A percentile compares a stretch with the other conserved stretches of the same genome.
These are phyloP conservation scores for Heteromeles arbutifolia DNA, from an alignment of 306 rosid genomes.

Conservation along the genomic window DNA sequence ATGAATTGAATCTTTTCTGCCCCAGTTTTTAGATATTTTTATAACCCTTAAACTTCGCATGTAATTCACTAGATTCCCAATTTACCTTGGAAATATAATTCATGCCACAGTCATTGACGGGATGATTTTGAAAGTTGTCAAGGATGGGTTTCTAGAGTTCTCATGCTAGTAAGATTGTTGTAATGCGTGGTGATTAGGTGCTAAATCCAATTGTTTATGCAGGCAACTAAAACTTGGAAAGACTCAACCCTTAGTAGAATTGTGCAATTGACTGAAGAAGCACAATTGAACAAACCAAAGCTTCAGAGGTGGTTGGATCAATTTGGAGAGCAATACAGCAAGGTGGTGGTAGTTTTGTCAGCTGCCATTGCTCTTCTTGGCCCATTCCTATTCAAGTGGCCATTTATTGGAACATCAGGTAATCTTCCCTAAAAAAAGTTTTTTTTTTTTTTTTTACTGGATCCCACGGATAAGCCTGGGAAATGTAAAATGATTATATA, in stretches of 20 bases:
- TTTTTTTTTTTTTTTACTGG: not conserved
- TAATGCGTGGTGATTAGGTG: not conserved
- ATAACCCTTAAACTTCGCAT: too few relatives aligned
- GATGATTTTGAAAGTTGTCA: not conserved
- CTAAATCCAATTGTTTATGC: conserved; percentile 21
- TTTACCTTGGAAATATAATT: not conserved
- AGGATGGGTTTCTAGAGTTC: not conserved
- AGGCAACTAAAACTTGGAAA: conserved; percentile 86
- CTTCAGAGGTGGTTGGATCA: conserved; percentile 98
- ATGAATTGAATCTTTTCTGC: not conserved
- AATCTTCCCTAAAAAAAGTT: not conserved
- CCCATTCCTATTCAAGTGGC: conserved; percentile 92
- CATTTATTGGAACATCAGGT: conserved; percentile 82
- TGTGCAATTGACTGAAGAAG: conserved; percentile 97
- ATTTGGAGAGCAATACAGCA: conserved; percentile 93
- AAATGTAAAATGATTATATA: not conserved
- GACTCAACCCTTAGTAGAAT: conserved; percentile 87
- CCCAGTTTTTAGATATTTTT: not conserved
- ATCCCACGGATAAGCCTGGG: not conserved
- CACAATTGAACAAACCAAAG: conserved; percentile 79
- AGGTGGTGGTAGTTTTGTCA: conserved; percentile 83
- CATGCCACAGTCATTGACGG: not conserved
- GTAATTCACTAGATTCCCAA: not conserved
- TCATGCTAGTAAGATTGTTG: conserved; percentile 16
- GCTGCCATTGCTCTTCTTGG: conserved; percentile 79